Percentiles rank a stretch among this genome's conserved stretches.
Conservation (phyloP, 306 rosid genomes). For the Luffa aegyptiaca region DNA sequence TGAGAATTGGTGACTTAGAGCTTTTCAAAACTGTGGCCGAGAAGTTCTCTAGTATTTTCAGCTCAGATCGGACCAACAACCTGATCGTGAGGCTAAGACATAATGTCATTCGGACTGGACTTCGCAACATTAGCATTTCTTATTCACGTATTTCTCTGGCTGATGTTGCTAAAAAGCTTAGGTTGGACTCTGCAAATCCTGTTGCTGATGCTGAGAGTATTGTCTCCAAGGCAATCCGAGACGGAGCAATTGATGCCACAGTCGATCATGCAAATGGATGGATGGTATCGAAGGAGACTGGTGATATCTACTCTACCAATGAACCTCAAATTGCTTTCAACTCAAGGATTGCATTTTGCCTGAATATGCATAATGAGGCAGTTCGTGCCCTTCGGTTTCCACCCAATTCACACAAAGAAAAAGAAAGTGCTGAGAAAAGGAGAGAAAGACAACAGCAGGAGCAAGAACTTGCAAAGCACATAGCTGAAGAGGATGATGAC, state of each 20-base stretch:
- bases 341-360: constrained; percentile 92
- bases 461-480: constrained; percentile 48
- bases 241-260: constrained; percentile 55
- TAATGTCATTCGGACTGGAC: constrained; percentile 91
- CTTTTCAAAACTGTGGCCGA: constrained; percentile 84
- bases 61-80: constrained; percentile 72
- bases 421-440: constrained; percentile 49
- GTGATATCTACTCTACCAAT: constrained; percentile 80
- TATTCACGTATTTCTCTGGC: constrained; percentile 86
- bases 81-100: constrained; percentile 92
- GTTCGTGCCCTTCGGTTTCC: constrained; percentile 63
- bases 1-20: constrained; percentile 93
- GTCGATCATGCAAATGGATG: constrained; percentile 75
- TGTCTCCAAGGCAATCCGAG: constrained; percentile 95
- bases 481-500: constrained; percentile 49
- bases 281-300: constrained; percentile 96
- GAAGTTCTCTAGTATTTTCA: constrained; percentile 60
- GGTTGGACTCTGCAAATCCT: constrained; percentile 51
- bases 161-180: constrained; percentile 83
- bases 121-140: constrained; percentile 92
- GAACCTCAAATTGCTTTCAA: constrained; percentile 90
- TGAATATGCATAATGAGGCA: constrained; percentile 86
- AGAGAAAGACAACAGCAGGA: constrained; percentile 49
- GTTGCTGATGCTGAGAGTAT: constrained; percentile 81
- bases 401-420: constrained; percentile 43